phyloP scores from a whole-genome alignment of 2,329 filamentous ascomycete species.

The Aspergillus pseudotamarii region DNA sequence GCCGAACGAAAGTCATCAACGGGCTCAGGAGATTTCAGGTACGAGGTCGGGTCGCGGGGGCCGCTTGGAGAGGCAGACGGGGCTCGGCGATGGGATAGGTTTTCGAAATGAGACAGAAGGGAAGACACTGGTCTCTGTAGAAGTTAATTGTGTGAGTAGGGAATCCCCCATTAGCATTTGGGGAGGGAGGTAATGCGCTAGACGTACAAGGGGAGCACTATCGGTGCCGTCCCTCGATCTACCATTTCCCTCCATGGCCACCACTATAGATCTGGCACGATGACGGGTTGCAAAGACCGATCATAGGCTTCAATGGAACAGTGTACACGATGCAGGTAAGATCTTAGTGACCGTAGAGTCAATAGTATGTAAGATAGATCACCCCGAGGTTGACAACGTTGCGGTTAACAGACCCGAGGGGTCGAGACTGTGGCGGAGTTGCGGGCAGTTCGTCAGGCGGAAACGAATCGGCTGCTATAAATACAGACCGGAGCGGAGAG shows the following conservation, averaged over 20 bases:
- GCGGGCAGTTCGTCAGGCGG: conserved; percentile 6
- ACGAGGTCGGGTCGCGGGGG: conserved; percentile 32
- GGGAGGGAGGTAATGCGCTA: conserved; percentile 13
- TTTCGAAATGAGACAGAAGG: conserved; percentile 52
- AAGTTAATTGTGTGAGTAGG: conserved; percentile 16
- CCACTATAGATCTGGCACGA: conserved; percentile 28
- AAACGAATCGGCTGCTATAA: neutral
- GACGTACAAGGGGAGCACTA: conserved; percentile 41
- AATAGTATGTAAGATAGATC: neutral
- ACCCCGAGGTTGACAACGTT: neutral
- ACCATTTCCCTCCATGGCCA: conserved; percentile 40
- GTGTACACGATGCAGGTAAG: neutral
- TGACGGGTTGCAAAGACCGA: conserved; percentile 21
- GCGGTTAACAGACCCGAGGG: conserved; percentile 4
- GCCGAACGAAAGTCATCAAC: conserved; percentile 33
- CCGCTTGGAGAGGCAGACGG: conserved; percentile 30
- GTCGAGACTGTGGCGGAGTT: conserved; percentile 10
- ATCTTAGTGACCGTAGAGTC: neutral
- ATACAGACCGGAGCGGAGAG: conserved; percentile 7
- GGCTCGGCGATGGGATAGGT: conserved; percentile 42
- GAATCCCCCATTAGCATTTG: conserved; percentile 6
- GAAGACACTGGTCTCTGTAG: conserved; percentile 52
- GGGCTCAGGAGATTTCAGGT: conserved; percentile 36
- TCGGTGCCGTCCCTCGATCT: conserved; percentile 38
- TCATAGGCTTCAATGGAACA: conserved; percentile 30